Percentiles rank a stretch among this genome's conserved stretches.
Conservation (phyloP, 2,329 filamentous ascomycete genomes). For the Trichoderma cornu-damae region DNA sequence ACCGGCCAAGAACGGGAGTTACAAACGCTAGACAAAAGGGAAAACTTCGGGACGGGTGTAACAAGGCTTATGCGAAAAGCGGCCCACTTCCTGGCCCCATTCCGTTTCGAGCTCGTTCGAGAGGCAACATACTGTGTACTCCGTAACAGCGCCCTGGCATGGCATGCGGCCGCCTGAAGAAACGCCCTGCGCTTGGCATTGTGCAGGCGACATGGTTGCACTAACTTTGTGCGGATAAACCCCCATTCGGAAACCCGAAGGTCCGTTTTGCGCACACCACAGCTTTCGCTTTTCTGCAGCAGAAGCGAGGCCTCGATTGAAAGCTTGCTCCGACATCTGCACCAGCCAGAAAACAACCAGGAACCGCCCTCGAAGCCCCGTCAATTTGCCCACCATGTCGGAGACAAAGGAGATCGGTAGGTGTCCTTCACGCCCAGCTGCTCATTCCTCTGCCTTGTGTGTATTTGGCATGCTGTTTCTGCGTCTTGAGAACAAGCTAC, state of each 20-base stretch:
- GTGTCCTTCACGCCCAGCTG: conserved; percentile 22
- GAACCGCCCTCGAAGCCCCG: not conserved
- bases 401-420: conserved; percentile 44
- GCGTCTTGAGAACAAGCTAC: not conserved
- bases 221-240: conserved; percentile 13
- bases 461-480: not conserved
- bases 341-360: conserved; percentile 20
- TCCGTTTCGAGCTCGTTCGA: too few species aligned
- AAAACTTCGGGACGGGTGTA: too few species aligned
- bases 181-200: not conserved
- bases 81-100: too few species aligned
- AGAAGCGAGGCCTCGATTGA: not conserved
- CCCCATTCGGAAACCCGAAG: conserved; percentile 6
- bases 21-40: too few species aligned
- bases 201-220: not conserved
- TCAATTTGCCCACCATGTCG: conserved; percentile 38
- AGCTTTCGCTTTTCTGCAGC: conserved; percentile 17
- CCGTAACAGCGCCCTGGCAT: too few species aligned
- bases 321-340: conserved; percentile 12
- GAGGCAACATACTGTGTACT: conserved; percentile 3
- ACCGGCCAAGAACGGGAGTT: too few species aligned
- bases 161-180: conserved; percentile 1
- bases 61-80: too few species aligned
- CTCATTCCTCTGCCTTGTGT: not conserved
- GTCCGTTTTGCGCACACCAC: conserved; percentile 16